Evolutionary conservation across 1,139 yeast genomes (phyloP).

Genomic region (Saccharomyces hybrid): DNA sequence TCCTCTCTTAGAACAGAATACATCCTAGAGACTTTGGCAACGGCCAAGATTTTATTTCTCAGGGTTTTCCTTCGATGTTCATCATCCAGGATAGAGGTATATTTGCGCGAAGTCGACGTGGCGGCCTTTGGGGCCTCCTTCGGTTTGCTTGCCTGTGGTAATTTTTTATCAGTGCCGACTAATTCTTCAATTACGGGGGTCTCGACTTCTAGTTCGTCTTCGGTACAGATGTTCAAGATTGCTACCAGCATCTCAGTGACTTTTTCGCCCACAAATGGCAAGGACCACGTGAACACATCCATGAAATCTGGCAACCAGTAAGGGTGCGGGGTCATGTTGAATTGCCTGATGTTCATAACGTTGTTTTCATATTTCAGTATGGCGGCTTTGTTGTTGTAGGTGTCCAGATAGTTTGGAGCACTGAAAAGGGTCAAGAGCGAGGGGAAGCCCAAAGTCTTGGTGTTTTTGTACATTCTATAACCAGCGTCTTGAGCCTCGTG

Average conservation of each 20-base stretch:
- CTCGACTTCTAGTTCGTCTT: conserved; percentile 76
- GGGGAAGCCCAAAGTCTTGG: conserved; percentile 86
- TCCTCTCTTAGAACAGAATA: conserved; percentile 84
- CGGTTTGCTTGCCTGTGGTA: neutral
- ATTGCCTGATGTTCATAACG: conserved; percentile 93
- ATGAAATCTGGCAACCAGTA: conserved; percentile 95
- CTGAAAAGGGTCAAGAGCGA: conserved; percentile 85
- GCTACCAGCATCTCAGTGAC: conserved; percentile 90
- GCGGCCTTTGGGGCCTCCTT: neutral
- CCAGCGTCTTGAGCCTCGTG: conserved; percentile 99
- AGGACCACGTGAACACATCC: conserved; percentile 97
- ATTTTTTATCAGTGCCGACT: conserved; percentile 2
- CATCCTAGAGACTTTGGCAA: conserved; percentile 92
- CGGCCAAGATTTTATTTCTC: conserved; percentile 86
- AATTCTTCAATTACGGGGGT: conserved; percentile 26
- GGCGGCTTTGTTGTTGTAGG: conserved; percentile 93
- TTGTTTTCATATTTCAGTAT: conserved; percentile 84
- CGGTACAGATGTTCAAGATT: conserved; percentile 87
- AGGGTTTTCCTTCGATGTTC: conserved; percentile 44
- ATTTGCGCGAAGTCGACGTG: neutral
- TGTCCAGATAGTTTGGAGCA: conserved; percentile 93
- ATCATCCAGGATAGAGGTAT: conserved; percentile 25
- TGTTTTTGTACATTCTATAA: conserved; percentile 85
- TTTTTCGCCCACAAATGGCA: conserved; percentile 95
- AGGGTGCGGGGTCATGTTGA: conserved; percentile 89